Conservation (phyloP, 805 yeast genomes). For the Ogataea kodamae region DNA sequence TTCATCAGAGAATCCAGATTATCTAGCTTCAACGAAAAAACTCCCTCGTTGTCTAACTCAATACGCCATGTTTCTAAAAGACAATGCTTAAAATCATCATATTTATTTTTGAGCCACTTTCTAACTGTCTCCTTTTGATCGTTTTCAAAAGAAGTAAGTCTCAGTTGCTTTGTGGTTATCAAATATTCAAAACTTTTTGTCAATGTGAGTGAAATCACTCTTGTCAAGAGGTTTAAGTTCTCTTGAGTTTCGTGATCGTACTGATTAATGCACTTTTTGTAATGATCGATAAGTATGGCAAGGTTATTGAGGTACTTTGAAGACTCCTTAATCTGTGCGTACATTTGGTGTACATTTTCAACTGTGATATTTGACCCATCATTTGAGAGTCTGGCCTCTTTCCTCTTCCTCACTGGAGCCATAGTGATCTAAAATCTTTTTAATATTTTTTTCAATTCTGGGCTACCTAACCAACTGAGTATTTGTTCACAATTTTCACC, state of each 20-base stretch:
- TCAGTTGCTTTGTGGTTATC: slow-evolving; percentile 40
- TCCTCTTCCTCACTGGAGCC: slow-evolving; percentile 8
- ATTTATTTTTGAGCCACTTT: slow-evolving; percentile 61
- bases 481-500: slow-evolving; percentile 2
- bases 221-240: slow-evolving; percentile 27
- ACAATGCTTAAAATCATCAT: slow-evolving; percentile 48
- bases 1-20: slow-evolving; percentile 53
- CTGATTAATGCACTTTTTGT: slow-evolving; percentile 24
- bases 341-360: slow-evolving; percentile 25
- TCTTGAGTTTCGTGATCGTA: slow-evolving; percentile 18
- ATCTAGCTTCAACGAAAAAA: slow-evolving; percentile 49
- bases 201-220: slow-evolving; percentile 41
- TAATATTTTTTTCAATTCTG: slow-evolving; percentile 4
- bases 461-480: slow-evolving; percentile 7
- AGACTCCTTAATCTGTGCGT: slow-evolving; percentile 37
- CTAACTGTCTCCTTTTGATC: slow-evolving; percentile 50
- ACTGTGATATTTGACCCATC: slow-evolving; percentile 13
- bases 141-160: slow-evolving; percentile 28
- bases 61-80: slow-evolving; percentile 41
- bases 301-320: slow-evolving; percentile 55
- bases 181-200: slow-evolving; percentile 48
- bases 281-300: slow-evolving; percentile 41
- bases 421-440: slow-evolving; percentile 7
- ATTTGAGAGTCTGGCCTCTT: background rate
- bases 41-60: slow-evolving; percentile 34